These are phyloP conservation scores for Globisporangium nodosum DNA, from an alignment of 352 stramenopile genomes.

Conservation along the genomic window DNA sequence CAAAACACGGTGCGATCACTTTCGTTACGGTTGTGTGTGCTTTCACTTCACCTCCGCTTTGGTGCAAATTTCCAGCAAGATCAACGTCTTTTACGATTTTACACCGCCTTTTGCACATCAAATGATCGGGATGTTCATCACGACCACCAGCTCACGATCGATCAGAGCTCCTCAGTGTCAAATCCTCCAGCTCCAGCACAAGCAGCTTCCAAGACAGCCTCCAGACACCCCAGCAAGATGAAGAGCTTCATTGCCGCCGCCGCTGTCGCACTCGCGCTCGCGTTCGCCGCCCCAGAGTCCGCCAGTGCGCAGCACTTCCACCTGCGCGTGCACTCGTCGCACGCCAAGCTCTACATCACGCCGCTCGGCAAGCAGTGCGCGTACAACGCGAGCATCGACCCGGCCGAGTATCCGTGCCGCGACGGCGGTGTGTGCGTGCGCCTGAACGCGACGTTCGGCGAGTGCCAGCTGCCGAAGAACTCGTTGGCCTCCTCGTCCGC, in stretches of 20 bases:
- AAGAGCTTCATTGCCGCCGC: constrained; percentile 6
- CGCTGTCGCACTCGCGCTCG: constrained; percentile 6
- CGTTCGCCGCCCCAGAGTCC: constrained; percentile 11
- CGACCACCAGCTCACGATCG: too few relatives aligned
- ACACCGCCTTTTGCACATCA: too few relatives aligned
- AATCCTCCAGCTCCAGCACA: constrained; percentile 2
- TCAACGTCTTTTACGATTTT: too few relatives aligned
- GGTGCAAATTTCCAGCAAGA: too few relatives aligned
- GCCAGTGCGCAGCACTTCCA: constrained; percentile 29
- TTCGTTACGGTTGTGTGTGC: too few relatives aligned
- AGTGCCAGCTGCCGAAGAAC: constrained; percentile 20
- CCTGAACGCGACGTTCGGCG: constrained; percentile 48
- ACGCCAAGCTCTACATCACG: constrained; percentile 51
- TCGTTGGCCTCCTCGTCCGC: constrained; percentile 7
- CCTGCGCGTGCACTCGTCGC: constrained; percentile 21
- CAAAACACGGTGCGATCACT: not conserved
- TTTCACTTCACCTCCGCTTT: too few relatives aligned
- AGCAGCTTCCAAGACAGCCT: not conserved
- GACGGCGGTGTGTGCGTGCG: constrained; percentile 39
- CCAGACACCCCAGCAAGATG: not conserved
- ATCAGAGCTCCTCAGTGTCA: not conserved
- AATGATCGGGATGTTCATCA: too few relatives aligned
- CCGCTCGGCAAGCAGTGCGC: constrained; percentile 49
- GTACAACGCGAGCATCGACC: constrained; percentile 50
- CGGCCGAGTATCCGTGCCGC: constrained; percentile 48